Evolutionary conservation across 306 rosid genomes (phyloP), one percentile per base, ranked within the genome.

Genomic region (Erythrophleum fordii): DNA sequence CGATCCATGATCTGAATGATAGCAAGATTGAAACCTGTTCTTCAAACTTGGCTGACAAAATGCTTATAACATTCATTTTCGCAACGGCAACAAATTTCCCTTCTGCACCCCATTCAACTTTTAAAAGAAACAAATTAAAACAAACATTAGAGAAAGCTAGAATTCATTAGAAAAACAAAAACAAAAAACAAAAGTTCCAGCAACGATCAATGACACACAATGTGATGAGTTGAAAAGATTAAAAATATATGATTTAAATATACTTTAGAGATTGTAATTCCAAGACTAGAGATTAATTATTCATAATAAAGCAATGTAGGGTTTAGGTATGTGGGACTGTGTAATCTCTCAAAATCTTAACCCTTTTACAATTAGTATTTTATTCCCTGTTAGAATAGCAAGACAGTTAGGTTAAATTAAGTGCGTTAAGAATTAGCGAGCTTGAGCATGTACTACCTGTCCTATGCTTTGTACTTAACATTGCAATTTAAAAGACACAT

Each of bases 21-120:
- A 92, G 77, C 59, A 85, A 52, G 82, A 95, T 76, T 45, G 88
- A 81, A 44, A 84, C 83, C 83, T 58, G 82, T 83, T 90, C 95
- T 76, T 86, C 85, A 82, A 95, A 95, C 73, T 81, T 82, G 12
- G 84, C 48, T 3, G 98, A 92, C 25, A 95, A 76, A 90, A 95
- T 86, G 87, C 84, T 86, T 42, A 95, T 84, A 75, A 73, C 85
- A 69, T 81, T 87, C 81, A 83, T 88, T 76, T 85, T 89, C 65
- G 97, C 98, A 71, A 91, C 93, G 11, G 92, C 97, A 83, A 95
- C 73, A 83, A 82, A 86, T 83, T 76, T 86, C 29, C 98, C 95
- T 49, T 89, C 82, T 44, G 75, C 37, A 46, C 91, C 91, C 93
- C 97, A 95, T 69, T 90, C 98, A 77, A 92, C 97, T 94, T 66